phyloP scores from a whole-genome alignment of 345 rosid species.

The Atalantia buxifolia region DNA sequence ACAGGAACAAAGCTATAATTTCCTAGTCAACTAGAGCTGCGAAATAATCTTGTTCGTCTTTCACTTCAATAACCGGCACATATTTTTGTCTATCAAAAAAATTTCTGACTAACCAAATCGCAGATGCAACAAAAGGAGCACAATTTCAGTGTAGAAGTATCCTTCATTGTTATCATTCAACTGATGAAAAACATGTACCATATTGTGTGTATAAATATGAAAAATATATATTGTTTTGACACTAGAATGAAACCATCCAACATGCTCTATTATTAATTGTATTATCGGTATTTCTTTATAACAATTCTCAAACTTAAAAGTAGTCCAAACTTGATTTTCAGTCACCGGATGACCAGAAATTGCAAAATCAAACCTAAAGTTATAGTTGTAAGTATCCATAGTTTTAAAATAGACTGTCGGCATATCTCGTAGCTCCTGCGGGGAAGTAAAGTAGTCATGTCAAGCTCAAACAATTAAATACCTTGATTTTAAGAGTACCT shows the following conservation, averaged over 20 bases:
- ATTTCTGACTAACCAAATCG: not conserved
- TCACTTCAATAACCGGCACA: not conserved
- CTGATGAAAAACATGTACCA: conserved; percentile 8
- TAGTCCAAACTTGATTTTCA: not conserved
- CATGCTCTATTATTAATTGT: not conserved
- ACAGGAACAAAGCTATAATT: not conserved
- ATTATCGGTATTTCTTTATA: not conserved
- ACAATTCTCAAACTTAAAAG: not conserved
- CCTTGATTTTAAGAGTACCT: conserved; percentile 21
- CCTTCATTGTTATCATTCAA: not conserved
- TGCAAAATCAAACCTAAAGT: conserved; percentile 13
- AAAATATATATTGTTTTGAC: not conserved
- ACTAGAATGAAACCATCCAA: conserved; percentile 4
- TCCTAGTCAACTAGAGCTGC: not conserved
- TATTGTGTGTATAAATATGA: not conserved
- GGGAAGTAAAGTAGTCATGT: not conserved
- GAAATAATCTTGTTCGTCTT: too few relatives aligned
- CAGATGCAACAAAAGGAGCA: not conserved
- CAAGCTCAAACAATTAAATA: not conserved
- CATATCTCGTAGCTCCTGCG: not conserved
- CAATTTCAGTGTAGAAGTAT: not conserved
- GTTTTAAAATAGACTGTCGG: not conserved
- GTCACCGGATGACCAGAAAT: not conserved
- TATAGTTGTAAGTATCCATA: not conserved
- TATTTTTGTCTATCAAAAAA: not conserved